A percentile compares a stretch with the other conserved stretches of the same genome.
Evolutionary conservation across 2,329 filamentous ascomycete genomes (phyloP).

Genomic region (Malbranchea cinnamomea): DNA sequence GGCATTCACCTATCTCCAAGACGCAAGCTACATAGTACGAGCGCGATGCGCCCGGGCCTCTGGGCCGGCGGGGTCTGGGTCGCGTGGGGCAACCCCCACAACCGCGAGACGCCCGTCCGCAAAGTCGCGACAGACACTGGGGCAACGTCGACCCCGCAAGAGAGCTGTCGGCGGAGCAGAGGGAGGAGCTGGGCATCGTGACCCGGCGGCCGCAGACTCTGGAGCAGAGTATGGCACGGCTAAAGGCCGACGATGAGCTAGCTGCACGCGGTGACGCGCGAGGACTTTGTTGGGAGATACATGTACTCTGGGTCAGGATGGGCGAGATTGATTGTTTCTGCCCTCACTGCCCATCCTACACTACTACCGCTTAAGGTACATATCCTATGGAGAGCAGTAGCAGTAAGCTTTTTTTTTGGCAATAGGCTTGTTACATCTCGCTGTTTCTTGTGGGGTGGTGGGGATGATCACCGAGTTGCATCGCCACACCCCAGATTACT

Average conservation of each 20-base stretch:
- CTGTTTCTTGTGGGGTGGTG: too few species aligned
- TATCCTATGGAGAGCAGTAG: too few species aligned
- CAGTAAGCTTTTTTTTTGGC: too few species aligned
- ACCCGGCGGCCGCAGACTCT: constrained; percentile 21
- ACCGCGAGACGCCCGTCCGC: constrained; percentile 15
- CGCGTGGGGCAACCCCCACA: constrained; percentile 56
- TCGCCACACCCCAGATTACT: too few species aligned
- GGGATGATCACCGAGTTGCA: too few species aligned
- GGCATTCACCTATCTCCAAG: constrained; percentile 53
- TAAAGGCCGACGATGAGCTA: constrained; percentile 19
- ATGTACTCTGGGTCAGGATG: too few species aligned
- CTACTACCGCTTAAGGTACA: too few species aligned
- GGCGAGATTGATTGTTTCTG: too few species aligned
- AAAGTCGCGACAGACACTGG: constrained; percentile 13
- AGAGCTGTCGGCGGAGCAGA: constrained; percentile 16
- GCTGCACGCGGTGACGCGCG: too few species aligned
- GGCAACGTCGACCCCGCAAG: constrained; percentile 21
- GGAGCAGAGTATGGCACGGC: constrained; percentile 19
- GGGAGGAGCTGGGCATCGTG: constrained; percentile 23
- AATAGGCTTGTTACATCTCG: too few species aligned
- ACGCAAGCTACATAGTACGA: constrained; percentile 56
- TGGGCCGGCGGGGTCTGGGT: constrained; percentile 73
- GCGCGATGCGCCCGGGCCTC: constrained; percentile 48
- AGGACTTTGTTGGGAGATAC: constrained; percentile 14
- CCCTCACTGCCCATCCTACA: too few species aligned